Evolutionary conservation across 2,329 filamentous ascomycete genomes (phyloP).

Genomic region (Colletotrichum aenigma): DNA sequence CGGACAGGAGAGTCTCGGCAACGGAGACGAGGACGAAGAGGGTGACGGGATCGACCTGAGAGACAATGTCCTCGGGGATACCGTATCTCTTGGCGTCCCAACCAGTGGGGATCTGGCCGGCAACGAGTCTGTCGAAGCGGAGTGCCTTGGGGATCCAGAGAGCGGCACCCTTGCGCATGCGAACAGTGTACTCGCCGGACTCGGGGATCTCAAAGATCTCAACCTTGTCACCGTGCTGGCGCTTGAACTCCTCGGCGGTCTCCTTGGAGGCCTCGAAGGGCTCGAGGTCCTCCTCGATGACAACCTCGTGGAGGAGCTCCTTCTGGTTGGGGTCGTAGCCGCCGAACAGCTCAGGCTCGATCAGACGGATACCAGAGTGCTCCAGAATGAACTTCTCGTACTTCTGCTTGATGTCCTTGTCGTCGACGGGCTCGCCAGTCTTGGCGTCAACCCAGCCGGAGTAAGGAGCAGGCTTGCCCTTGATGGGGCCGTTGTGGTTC

Average conservation of each 20-base stretch:
- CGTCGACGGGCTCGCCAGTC: slow-evolving; percentile 92
- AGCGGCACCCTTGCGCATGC: slow-evolving; percentile 92
- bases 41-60: slow-evolving; percentile 95
- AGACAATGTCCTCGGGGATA: slow-evolving; percentile 96
- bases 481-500: slow-evolving; percentile 95
- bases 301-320: slow-evolving; percentile 95
- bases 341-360: slow-evolving; percentile 95
- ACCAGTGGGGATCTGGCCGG: slow-evolving; percentile 94
- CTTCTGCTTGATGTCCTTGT: slow-evolving; percentile 97
- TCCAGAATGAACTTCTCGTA: slow-evolving; percentile 97
- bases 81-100: slow-evolving; percentile 98
- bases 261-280: slow-evolving; percentile 98
- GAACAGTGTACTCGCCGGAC: slow-evolving; percentile 91
- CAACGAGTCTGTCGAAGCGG: slow-evolving; percentile 95
- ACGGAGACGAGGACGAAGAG: slow-evolving; percentile 94
- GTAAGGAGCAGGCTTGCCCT: slow-evolving; percentile 81
- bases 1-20: slow-evolving; percentile 86
- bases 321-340: slow-evolving; percentile 99
- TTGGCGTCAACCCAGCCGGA: slow-evolving; percentile 97
- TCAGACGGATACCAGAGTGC: slow-evolving; percentile 95
- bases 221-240: slow-evolving; percentile 95
- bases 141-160: slow-evolving; percentile 97
- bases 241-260: slow-evolving; percentile 95
- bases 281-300: slow-evolving; percentile 95
- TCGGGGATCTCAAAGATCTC: slow-evolving; percentile 96